phyloP scores from a whole-genome alignment of 2,329 filamentous ascomycete species.

The Trichoderma citrinoviride region DNA sequence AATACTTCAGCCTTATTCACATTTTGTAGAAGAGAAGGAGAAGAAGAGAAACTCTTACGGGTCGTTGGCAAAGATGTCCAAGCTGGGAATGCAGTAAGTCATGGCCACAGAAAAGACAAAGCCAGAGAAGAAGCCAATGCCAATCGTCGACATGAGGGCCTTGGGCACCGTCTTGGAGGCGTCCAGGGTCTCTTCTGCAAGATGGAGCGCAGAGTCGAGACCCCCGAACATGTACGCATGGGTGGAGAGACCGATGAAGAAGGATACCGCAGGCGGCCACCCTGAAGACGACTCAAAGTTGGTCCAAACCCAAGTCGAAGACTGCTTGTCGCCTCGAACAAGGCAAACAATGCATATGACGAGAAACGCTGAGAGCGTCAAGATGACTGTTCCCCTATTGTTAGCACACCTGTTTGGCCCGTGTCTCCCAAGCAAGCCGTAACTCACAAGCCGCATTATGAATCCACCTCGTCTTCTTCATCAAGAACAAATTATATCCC shows the following conservation, averaged over 20 bases:
- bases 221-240: conserved; percentile 40
- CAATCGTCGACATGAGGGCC: conserved; percentile 34
- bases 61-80: conserved; percentile 23
- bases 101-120: conserved; percentile 34
- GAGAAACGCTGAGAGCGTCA: not conserved
- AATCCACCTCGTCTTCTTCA: conserved; percentile 16
- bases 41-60: not conserved
- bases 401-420: not conserved
- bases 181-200: conserved; percentile 38
- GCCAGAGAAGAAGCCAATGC: conserved; percentile 35
- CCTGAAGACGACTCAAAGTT: conserved; percentile 32
- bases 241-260: conserved; percentile 40
- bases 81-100: conserved; percentile 28
- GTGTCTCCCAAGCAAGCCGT: not conserved
- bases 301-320: conserved; percentile 29
- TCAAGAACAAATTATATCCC: conserved; percentile 17
- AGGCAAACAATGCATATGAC: conserved; percentile 9
- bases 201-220: conserved; percentile 37
- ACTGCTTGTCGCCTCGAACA: conserved; percentile 9
- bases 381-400: not conserved
- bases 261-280: conserved; percentile 35
- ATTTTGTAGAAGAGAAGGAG: not conserved
- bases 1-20: not conserved
- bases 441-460: conserved; percentile 18
- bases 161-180: conserved; percentile 33